These are phyloP conservation scores for Botrytis porri DNA, from an alignment of 2,329 filamentous ascomycete species.

Conservation along the genomic window DNA sequence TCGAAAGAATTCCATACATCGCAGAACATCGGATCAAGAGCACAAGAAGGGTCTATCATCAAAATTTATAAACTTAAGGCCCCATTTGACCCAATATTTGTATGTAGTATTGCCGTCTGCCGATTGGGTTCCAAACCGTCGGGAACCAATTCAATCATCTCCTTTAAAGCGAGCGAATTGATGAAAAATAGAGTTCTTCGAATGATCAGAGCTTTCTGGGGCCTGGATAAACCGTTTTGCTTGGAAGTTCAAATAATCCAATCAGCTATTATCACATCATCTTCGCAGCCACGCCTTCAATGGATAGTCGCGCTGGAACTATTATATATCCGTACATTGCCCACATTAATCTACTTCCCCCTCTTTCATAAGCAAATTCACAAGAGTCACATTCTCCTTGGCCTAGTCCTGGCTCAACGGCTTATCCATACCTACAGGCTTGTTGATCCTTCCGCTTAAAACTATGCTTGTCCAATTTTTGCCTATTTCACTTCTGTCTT, in stretches of 20 bases:
- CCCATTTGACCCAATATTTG: background rate
- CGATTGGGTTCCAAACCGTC: conserved; percentile 16
- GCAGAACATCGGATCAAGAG: background rate
- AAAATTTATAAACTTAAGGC: no score
- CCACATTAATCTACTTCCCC: background rate
- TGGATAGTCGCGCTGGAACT: background rate
- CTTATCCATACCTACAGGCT: background rate
- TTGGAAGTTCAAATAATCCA: background rate
- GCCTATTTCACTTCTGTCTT: background rate
- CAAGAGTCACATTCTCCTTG: background rate
- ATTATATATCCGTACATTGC: background rate
- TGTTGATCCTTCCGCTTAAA: background rate
- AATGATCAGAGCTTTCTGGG: background rate
- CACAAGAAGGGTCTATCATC: background rate
- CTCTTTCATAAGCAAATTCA: background rate
- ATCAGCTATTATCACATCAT: background rate
- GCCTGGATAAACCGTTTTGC: background rate
- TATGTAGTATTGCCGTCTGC: background rate
- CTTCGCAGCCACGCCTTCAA: background rate
- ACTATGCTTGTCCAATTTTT: background rate
- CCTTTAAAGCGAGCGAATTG: background rate
- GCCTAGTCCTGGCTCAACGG: background rate
- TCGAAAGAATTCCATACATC: background rate
- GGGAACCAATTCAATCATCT: background rate
- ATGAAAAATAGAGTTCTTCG: background rate